phyloP scores from a whole-genome alignment of 129 eudicot genomes.

The Scalesia atractyloides region DNA sequence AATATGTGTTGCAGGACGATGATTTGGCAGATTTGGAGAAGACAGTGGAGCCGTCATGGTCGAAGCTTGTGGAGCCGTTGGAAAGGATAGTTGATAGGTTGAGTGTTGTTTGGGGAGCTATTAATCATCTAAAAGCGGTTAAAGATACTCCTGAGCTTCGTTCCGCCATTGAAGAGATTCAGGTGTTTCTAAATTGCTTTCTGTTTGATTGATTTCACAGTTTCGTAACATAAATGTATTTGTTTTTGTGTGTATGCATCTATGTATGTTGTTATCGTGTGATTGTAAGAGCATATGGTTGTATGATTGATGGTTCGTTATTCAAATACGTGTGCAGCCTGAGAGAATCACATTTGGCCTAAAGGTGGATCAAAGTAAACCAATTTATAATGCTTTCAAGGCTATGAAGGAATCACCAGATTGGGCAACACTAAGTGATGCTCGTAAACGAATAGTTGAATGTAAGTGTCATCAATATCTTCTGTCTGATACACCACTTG shows the following conservation, averaged over 20 bases:
- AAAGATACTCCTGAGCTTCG: constrained; percentile 84
- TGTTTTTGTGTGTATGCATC: background rate
- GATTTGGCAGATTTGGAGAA: constrained; percentile 82
- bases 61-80: constrained; percentile 82
- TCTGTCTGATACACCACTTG: background rate
- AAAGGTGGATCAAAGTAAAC: constrained; percentile 87
- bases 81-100: constrained; percentile 71
- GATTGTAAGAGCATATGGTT: background rate
- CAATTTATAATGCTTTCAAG: constrained; percentile 83
- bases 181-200: constrained; percentile 43
- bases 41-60: constrained; percentile 83
- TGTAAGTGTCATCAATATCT: constrained; percentile 39
- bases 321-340: constrained; percentile 51
- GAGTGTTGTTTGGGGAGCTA: constrained; percentile 83
- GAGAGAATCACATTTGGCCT: constrained; percentile 81
- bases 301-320: background rate
- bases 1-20: constrained; percentile 46
- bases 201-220: constrained; percentile 9
- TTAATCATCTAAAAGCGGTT: constrained; percentile 85
- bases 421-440: constrained; percentile 68
- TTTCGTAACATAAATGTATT: background rate
- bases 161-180: constrained; percentile 91
- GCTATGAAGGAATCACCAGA: constrained; percentile 74
- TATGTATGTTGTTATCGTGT: background rate
- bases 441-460: constrained; percentile 89